Evolutionary conservation across 1,139 yeast genomes (phyloP).

Genomic region (Magnusiomyces suaveolens): DNA sequence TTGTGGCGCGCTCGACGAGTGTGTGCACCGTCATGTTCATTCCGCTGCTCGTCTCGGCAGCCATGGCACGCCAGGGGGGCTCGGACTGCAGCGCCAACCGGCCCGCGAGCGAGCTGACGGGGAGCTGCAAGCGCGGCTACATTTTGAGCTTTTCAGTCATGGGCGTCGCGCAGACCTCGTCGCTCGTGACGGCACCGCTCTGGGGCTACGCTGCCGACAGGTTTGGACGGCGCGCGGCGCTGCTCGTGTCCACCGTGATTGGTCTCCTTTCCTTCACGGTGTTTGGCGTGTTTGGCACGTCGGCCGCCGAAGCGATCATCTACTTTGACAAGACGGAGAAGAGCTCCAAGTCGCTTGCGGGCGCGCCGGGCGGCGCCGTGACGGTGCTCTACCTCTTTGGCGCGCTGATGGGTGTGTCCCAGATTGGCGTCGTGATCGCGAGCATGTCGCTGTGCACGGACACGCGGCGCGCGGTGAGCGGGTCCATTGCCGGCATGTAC

Average conservation of each 20-base stretch:
- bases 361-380: constrained; percentile 21
- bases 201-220: constrained; percentile 52
- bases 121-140: constrained; percentile 53
- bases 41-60: constrained; percentile 44
- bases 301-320: background rate
- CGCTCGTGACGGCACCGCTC: constrained; percentile 50
- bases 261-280: constrained; percentile 36
- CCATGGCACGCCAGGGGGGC: constrained; percentile 13
- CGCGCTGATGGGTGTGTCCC: constrained; percentile 39
- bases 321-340: background rate
- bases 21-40: constrained; percentile 53
- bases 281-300: constrained; percentile 22
- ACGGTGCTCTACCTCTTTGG: constrained; percentile 30
- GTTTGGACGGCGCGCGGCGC: constrained; percentile 37
- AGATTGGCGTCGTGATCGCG: constrained; percentile 51
- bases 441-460: constrained; percentile 42
- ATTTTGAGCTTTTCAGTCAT: constrained; percentile 47
- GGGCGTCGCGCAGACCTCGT: constrained; percentile 53
- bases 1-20: constrained; percentile 56
- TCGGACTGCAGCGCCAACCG: background rate
- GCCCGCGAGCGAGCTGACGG: constrained; percentile 14
- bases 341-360: no score
- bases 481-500: constrained; percentile 61
- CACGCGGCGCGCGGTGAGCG: constrained; percentile 39
- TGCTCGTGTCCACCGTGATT: constrained; percentile 32